Evolutionary conservation across 1,139 yeast species (phyloP).

Genomic region (Kodamaea plutei): DNA sequence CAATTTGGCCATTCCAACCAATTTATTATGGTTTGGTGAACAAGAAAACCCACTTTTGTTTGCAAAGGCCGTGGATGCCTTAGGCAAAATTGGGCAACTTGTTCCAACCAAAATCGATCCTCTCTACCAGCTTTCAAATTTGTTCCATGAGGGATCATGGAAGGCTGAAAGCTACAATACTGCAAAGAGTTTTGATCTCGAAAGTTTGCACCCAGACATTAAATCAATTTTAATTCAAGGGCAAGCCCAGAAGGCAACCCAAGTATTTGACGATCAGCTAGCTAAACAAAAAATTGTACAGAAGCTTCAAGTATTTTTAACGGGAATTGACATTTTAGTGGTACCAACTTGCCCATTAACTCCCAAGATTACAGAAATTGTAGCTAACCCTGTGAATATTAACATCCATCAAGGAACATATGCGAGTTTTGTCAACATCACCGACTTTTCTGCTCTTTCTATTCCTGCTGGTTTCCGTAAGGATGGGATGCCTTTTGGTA

Average conservation of each 20-base stretch:
- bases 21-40: conserved; percentile 78
- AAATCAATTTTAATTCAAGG: conserved; percentile 71
- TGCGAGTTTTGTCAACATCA: conserved; percentile 92
- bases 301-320: conserved; percentile 51
- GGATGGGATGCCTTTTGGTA: conserved; percentile 88
- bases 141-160: conserved; percentile 98
- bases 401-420: conserved; percentile 94
- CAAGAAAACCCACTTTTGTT: conserved; percentile 67
- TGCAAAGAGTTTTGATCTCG: conserved; percentile 66
- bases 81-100: conserved; percentile 54
- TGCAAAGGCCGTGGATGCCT: conserved; percentile 53
- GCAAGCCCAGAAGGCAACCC: conserved; percentile 71
- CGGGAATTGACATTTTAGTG: conserved; percentile 65
- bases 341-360: conserved; percentile 94
- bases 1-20: conserved; percentile 68
- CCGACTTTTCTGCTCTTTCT: conserved; percentile 88
- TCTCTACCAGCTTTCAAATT: conserved; percentile 74
- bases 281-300: conserved; percentile 73
- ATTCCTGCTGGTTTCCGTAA: conserved; percentile 81
- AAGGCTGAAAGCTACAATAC: conserved; percentile 93
- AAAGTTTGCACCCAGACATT: conserved; percentile 81
- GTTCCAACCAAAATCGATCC: conserved; percentile 67
- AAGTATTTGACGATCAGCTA: conserved; percentile 79
- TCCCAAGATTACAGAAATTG: conserved; percentile 73
- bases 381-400: conserved; percentile 71